These are phyloP conservation scores for Penicillium malachiteum DNA, from an alignment of 495 filamentous ascomycete species.

Conservation along the genomic window DNA sequence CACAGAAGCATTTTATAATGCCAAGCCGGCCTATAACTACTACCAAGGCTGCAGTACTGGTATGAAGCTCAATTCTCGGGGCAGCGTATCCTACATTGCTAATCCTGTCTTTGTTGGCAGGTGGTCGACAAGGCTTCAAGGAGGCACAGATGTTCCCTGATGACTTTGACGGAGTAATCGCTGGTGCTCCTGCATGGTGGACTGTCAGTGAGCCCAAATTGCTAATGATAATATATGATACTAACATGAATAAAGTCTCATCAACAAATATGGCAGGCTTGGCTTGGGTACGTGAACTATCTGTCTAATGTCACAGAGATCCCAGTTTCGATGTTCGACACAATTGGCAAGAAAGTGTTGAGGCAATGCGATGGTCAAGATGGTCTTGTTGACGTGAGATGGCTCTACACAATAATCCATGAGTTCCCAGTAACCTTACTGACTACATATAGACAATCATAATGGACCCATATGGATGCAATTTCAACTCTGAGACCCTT, in stretches of 20 bases:
- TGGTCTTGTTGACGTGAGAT: constrained; percentile 45
- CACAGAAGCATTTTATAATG: constrained; percentile 10
- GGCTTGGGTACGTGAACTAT: constrained; percentile 34
- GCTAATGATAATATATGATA: background rate
- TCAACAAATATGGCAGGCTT: constrained; percentile 48
- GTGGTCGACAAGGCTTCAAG: constrained; percentile 47
- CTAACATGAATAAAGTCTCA: constrained; percentile 17
- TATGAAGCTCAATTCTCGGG: background rate
- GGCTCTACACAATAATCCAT: background rate
- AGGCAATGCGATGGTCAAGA: constrained; percentile 56
- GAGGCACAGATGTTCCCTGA: constrained; percentile 39
- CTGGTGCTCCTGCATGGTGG: constrained; percentile 41
- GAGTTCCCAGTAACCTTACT: no score
- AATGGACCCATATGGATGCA: constrained; percentile 47
- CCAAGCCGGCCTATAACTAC: constrained; percentile 31
- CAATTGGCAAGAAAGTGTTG: constrained; percentile 8
- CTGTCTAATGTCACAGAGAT: constrained; percentile 9
- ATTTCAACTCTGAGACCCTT: constrained; percentile 45
- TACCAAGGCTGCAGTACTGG: constrained; percentile 45
- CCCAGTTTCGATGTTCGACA: constrained; percentile 8
- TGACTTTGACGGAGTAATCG: constrained; percentile 32
- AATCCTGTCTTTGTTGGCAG: constrained; percentile 8
- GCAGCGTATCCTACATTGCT: no score
- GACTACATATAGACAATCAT: constrained; percentile 37
- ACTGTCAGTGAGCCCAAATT: constrained; percentile 18